A percentile compares a stretch with the other conserved stretches of the same genome.
phyloP scores from a whole-genome alignment of 2,329 filamentous ascomycete genomes.

The Achaetomium macrosporum region DNA sequence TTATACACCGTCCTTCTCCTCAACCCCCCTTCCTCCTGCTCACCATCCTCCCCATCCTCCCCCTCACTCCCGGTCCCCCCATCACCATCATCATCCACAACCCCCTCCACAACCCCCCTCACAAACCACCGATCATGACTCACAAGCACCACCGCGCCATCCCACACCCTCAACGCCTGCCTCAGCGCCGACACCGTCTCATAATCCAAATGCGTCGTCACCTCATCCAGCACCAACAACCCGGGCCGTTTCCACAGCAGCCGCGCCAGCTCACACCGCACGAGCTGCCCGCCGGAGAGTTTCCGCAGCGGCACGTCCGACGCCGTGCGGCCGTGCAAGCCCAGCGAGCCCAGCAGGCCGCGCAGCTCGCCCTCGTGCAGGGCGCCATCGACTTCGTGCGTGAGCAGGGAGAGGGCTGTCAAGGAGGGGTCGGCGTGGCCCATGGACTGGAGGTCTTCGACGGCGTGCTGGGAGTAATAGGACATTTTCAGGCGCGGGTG shows the following conservation, averaged over 20 bases:
- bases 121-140: constrained; percentile 82
- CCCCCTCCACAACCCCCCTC: constrained; percentile 63
- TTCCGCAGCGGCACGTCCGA: constrained; percentile 68
- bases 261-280: constrained; percentile 58
- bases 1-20: constrained; percentile 54
- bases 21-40: constrained; percentile 41
- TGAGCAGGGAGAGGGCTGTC: constrained; percentile 61
- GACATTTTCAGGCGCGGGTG: constrained; percentile 67
- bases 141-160: constrained; percentile 69
- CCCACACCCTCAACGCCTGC: constrained; percentile 59
- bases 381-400: constrained; percentile 44
- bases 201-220: constrained; percentile 80
- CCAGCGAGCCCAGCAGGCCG: constrained; percentile 60
- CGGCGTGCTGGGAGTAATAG: constrained; percentile 76
- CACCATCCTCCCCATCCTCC: constrained; percentile 30
- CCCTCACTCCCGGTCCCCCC: constrained; percentile 31
- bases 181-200: constrained; percentile 71
- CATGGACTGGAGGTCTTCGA: constrained; percentile 58
- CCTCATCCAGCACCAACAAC: constrained; percentile 70
- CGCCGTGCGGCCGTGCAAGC: constrained; percentile 62
- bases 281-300: constrained; percentile 74
- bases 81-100: constrained; percentile 37
- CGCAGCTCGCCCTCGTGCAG: constrained; percentile 64
- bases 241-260: constrained; percentile 66
- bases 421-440: constrained; percentile 45